These are phyloP conservation scores for Xylaria grammica DNA, from an alignment of 495 filamentous ascomycete species.

Conservation along the genomic window DNA sequence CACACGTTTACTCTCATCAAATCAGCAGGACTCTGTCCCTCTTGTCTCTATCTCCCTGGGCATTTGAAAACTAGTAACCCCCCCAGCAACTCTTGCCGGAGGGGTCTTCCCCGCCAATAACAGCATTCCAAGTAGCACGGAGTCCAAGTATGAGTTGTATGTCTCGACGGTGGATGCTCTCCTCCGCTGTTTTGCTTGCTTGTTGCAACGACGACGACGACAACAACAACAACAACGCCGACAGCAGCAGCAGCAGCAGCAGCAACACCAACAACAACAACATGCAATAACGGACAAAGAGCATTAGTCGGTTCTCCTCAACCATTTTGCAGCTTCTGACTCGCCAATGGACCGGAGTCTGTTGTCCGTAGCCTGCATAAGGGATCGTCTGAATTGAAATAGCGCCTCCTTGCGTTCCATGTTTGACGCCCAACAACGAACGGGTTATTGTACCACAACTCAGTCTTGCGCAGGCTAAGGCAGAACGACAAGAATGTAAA, in stretches of 20 bases:
- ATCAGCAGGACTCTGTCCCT: background rate
- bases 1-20: background rate
- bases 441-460: background rate
- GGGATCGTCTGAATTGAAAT: slow-evolving; percentile 7
- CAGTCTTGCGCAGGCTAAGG: background rate
- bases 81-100: background rate
- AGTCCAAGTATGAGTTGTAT: slow-evolving; percentile 10
- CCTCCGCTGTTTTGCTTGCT: background rate
- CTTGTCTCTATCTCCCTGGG: no score
- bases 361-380: slow-evolving; percentile 15
- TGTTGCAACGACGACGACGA: no score
- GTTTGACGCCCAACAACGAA: slow-evolving; percentile 24
- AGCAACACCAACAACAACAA: no score
- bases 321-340: slow-evolving; percentile 20
- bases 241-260: no score
- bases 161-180: slow-evolving; percentile 17
- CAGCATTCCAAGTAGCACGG: slow-evolving; percentile 18
- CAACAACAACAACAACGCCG: no score
- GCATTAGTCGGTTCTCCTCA: background rate
- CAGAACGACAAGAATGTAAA: slow-evolving; percentile 18
- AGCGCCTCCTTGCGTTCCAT: slow-evolving; percentile 13
- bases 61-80: background rate
- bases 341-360: slow-evolving; percentile 22
- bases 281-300: background rate
- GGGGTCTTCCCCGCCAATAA: slow-evolving; percentile 17